phyloP scores from a whole-genome alignment of 2,329 filamentous ascomycete genomes.

The Phaeosphaeriaceae sp. region DNA sequence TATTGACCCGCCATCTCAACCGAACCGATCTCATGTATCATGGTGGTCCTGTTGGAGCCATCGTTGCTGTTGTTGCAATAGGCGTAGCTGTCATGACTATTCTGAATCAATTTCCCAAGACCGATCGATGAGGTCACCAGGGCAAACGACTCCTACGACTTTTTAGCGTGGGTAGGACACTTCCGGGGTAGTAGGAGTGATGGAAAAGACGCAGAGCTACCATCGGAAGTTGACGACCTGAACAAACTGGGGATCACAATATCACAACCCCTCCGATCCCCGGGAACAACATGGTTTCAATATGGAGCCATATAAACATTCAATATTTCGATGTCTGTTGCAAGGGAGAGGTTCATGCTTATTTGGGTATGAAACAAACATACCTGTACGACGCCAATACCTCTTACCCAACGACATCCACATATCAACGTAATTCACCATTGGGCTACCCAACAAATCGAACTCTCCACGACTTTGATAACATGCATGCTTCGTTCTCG shows the following conservation, averaged over 20 bases:
- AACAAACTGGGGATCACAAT: too few species aligned
- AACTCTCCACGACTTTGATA: background rate
- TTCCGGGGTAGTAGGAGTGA: conserved; percentile 16
- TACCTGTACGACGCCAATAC: background rate
- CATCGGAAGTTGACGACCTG: too few species aligned
- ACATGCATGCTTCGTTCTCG: background rate
- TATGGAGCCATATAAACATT: too few species aligned
- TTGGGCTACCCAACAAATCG: conserved; percentile 9
- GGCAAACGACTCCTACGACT: conserved; percentile 4
- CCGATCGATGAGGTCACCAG: conserved; percentile 48
- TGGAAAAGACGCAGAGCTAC: too few species aligned
- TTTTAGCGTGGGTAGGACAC: conserved; percentile 4
- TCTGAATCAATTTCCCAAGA: conserved; percentile 53
- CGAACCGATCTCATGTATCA: conserved; percentile 42
- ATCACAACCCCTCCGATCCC: too few species aligned
- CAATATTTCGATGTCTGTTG: too few species aligned
- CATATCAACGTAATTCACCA: too few species aligned
- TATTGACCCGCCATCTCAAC: conserved; percentile 34
- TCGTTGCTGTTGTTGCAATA: conserved; percentile 49
- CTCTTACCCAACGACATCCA: background rate
- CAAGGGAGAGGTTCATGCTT: too few species aligned
- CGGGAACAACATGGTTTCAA: too few species aligned
- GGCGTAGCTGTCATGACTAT: conserved; percentile 51
- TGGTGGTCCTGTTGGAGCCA: conserved; percentile 47
- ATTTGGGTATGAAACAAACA: too few species aligned